Conservation (phyloP, 2,329 filamentous ascomycete species). For the Hirsutella minnesotensis region DNA sequence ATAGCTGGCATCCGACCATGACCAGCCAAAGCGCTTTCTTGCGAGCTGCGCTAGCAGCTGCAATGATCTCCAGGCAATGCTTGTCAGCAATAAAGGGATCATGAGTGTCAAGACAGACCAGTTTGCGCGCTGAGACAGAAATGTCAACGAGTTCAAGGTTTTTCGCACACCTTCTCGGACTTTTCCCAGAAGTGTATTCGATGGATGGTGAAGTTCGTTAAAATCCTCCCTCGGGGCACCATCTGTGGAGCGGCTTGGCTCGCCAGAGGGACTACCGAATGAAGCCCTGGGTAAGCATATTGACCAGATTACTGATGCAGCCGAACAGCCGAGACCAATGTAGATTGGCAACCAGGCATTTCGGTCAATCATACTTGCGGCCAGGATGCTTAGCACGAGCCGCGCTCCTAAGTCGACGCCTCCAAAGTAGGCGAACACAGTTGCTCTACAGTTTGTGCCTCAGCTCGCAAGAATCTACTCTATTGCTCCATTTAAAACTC, state of each 20-base stretch:
- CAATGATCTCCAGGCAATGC: not conserved
- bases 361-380: not conserved
- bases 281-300: not conserved
- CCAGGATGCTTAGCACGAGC: not conserved
- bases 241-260: not conserved
- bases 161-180: not conserved
- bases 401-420: not conserved
- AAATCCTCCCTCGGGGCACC: not conserved
- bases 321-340: not conserved
- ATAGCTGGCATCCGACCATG: slow-evolving; percentile 3
- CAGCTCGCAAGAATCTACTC: no score
- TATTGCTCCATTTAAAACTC: not conserved
- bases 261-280: not conserved
- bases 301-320: not conserved
- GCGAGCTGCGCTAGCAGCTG: slow-evolving; percentile 3
- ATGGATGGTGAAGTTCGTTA: not conserved
- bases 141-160: not conserved
- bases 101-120: not conserved
- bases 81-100: not conserved
- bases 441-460: not conserved
- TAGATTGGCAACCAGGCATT: not conserved
- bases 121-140: not conserved
- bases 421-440: not conserved
- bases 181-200: not conserved
- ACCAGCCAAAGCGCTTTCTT: slow-evolving; percentile 5